Evolutionary conservation across 2,329 filamentous ascomycete genomes (phyloP), one percentile per base, ranked within the genome.

Genomic region (Lasiodiplodia gonubiensis): DNA sequence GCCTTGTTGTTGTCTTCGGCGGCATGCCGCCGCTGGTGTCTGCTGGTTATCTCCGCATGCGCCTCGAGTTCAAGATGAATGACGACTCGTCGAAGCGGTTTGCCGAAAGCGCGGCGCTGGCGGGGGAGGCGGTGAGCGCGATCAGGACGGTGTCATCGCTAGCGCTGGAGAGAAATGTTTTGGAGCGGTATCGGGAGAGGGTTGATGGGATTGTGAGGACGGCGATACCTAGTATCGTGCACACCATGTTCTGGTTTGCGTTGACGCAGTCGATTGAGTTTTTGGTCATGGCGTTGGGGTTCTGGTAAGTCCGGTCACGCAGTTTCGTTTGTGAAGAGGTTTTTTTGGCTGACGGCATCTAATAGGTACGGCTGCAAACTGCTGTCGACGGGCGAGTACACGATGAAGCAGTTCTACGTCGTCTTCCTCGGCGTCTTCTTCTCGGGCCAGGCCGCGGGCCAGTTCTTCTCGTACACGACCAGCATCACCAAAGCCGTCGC

Each of bases 401-500:
- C 80, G 70, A 84, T 93, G 75, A 94, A 95, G 80, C 89, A 93
- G 71, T 97, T 97, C 85, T 97, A 97, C 80, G 83, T 97, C 63
- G 92, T 91, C 75, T 96, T 96, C 80, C 88, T 89, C 70, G 85
- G 92, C 52, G 86, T 97, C 72, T 90, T 96, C 72, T 97, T 95
- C 72, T 92, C 92, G 64, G 90, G 92, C 0, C 93, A 97, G 78
- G 94, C 92, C 4, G 93, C 93, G 1, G 94, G 93, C 8, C 91
- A 89, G 1, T 89, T 97, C 71, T 97, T 97, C 81, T 92, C 90
- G 0, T 97, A 97, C 75, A 92, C 93, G 0, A 93, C 93, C 0
- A 93, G 97, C 72, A 97, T 97, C 92, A 91, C 92, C 71, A 97
- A 97, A 80, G 93, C 95, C 0, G 93, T 94, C 77, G 86, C 94